A percentile compares a stretch with the other conserved stretches of the same genome.
These are phyloP conservation scores for Beauveria caledonica DNA, from an alignment of 2,329 filamentous ascomycete species.

Conservation along the genomic window DNA sequence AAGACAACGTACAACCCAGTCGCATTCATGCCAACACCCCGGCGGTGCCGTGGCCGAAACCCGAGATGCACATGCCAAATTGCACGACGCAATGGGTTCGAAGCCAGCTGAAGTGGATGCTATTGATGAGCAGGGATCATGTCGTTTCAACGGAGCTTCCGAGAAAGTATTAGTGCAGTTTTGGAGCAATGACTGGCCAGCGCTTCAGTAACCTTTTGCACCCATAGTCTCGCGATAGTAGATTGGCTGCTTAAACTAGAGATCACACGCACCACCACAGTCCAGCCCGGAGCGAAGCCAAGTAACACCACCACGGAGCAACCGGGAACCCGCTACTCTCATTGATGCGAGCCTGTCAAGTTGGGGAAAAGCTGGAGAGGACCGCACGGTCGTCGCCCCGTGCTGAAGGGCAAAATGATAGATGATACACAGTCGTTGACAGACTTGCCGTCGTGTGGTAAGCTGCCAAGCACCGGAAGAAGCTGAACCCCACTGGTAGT, in stretches of 20 bases:
- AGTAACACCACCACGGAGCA: background rate
- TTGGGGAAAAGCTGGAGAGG: background rate
- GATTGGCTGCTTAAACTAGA: background rate
- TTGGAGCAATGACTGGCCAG: background rate
- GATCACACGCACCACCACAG: background rate
- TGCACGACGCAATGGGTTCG: background rate
- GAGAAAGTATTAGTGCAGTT: background rate
- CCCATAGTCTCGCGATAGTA: background rate
- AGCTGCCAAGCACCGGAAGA: background rate
- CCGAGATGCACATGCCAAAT: background rate
- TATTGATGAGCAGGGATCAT: background rate
- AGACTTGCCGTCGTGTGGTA: background rate
- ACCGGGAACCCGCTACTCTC: background rate
- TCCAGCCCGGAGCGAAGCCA: background rate
- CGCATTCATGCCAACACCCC: no score
- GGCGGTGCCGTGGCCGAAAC: background rate
- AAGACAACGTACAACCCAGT: no score
- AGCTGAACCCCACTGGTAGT: background rate
- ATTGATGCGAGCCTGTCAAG: background rate
- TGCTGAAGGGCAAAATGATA: background rate
- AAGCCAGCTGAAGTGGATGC: background rate
- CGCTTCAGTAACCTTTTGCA: background rate
- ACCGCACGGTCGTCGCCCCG: background rate
- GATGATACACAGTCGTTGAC: no score
- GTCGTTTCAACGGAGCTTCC: background rate